These are phyloP conservation scores for Euryodendron excelsum DNA, from an alignment of 148 eudicot genomes.

Conservation along the genomic window DNA sequence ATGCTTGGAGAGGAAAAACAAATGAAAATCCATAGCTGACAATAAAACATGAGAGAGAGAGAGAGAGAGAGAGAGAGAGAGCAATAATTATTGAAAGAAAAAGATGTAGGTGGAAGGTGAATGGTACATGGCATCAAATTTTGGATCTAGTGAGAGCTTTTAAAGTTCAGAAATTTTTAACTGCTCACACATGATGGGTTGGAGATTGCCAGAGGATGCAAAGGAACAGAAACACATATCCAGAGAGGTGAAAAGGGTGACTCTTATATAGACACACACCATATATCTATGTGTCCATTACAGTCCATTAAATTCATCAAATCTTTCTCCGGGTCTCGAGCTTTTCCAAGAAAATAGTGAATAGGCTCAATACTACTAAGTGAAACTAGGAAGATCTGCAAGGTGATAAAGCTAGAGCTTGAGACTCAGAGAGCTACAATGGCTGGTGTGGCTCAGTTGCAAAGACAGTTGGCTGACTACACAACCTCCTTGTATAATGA, in stretches of 20 bases:
- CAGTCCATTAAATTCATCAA: constrained; percentile 1
- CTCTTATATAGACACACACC: not conserved
- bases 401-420: not conserved
- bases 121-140: constrained; percentile 17
- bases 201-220: not conserved
- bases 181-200: not conserved
- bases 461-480: constrained; percentile 43
- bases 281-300: not conserved
- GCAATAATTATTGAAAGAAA: not conserved
- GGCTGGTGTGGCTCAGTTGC: constrained; percentile 36
- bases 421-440: constrained; percentile 14
- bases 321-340: not conserved
- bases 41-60: not conserved
- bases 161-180: not conserved
- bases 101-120: not conserved
- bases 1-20: not conserved
- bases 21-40: not conserved
- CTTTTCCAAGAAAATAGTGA: not conserved
- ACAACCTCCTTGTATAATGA: constrained; percentile 46
- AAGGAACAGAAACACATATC: not conserved
- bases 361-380: not conserved
- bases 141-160: constrained; percentile 13
- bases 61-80: not conserved
- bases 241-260: not conserved
- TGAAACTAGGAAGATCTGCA: constrained; percentile 10